Percentiles rank a stretch among this genome's conserved stretches.
Conservation (phyloP, 1,284 basidiomycete species). For the Trichosporon faecale region DNA sequence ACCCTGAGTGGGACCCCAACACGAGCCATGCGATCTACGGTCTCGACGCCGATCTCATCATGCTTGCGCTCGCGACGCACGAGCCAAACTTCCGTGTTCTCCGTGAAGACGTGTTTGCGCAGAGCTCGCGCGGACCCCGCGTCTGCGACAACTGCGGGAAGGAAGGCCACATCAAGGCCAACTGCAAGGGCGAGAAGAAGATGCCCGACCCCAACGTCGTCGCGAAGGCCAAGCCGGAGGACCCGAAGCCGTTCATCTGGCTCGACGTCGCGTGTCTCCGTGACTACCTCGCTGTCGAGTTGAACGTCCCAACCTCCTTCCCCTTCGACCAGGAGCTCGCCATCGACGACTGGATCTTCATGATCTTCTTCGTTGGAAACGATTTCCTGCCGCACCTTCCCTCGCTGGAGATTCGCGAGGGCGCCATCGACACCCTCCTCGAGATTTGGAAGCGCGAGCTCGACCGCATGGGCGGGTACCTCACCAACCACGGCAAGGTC, state of each 20-base stretch:
- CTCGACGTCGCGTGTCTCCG: constrained; percentile 92
- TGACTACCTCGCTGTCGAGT: constrained; percentile 95
- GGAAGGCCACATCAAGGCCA: constrained; percentile 88
- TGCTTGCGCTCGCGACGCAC: constrained; percentile 96
- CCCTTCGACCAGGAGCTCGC: constrained; percentile 94
- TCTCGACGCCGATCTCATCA: constrained; percentile 97
- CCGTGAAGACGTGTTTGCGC: constrained; percentile 94
- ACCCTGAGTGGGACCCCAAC: constrained; percentile 88
- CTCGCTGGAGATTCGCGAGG: constrained; percentile 96
- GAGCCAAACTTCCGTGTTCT: constrained; percentile 97
- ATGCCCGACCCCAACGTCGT: constrained; percentile 59
- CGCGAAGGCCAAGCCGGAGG: constrained; percentile 62
- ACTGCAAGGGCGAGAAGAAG: constrained; percentile 66
- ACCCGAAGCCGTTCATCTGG: constrained; percentile 99
- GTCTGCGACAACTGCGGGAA: constrained; percentile 86
- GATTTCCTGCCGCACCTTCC: constrained; percentile 99
- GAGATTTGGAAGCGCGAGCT: constrained; percentile 93
- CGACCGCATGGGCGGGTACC: constrained; percentile 91
- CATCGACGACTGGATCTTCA: constrained; percentile 98
- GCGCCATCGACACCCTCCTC: constrained; percentile 93
- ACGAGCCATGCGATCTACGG: constrained; percentile 97
- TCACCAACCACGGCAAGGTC: constrained; percentile 90
- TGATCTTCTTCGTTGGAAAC: constrained; percentile 99
- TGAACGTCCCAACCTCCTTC: constrained; percentile 76
- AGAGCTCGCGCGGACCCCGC: constrained; percentile 65